Conservation (phyloP, 2,329 filamentous ascomycete genomes). For the Graphium sp. region DNA sequence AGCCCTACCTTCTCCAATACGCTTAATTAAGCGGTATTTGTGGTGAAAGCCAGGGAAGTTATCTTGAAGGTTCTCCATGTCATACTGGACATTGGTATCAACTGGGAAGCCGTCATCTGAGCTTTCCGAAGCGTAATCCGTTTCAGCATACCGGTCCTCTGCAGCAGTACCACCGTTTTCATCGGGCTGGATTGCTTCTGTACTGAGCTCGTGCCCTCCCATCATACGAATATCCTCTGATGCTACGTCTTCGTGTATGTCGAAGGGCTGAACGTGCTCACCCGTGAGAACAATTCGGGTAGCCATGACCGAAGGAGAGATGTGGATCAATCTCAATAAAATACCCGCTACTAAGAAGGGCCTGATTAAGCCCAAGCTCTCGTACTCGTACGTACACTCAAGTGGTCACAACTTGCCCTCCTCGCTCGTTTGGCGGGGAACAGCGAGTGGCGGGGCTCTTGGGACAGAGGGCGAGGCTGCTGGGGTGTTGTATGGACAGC, state of each 20-base stretch:
- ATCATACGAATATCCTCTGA: slow-evolving; percentile 31
- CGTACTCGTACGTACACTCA: no score
- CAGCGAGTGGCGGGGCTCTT: no score
- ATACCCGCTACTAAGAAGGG: no score
- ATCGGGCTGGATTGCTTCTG: slow-evolving; percentile 14
- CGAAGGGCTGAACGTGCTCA: slow-evolving; percentile 22
- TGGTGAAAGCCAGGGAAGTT: slow-evolving; percentile 73
- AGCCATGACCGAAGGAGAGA: no score
- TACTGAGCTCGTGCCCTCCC: slow-evolving; percentile 12
- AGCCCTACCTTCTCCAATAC: slow-evolving; percentile 76
- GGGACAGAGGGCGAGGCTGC: no score
- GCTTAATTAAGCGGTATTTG: slow-evolving; percentile 80
- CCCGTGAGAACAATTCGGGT: slow-evolving; percentile 10
- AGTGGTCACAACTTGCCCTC: no score
- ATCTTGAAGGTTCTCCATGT: slow-evolving; percentile 73
- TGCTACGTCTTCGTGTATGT: slow-evolving; percentile 30
- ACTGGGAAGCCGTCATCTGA: slow-evolving; percentile 45
- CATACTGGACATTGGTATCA: slow-evolving; percentile 55
- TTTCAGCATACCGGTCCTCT: slow-evolving; percentile 18
- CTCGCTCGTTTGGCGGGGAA: no score
- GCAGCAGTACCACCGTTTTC: slow-evolving; percentile 15
- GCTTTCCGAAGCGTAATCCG: slow-evolving; percentile 23
- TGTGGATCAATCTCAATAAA: no score
- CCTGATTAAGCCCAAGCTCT: no score
- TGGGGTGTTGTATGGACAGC: no score